Percentiles rank a stretch among this genome's conserved stretches.
phyloP scores from a whole-genome alignment of 352 stramenopile genomes.

The Phytophthora agathidicida region DNA sequence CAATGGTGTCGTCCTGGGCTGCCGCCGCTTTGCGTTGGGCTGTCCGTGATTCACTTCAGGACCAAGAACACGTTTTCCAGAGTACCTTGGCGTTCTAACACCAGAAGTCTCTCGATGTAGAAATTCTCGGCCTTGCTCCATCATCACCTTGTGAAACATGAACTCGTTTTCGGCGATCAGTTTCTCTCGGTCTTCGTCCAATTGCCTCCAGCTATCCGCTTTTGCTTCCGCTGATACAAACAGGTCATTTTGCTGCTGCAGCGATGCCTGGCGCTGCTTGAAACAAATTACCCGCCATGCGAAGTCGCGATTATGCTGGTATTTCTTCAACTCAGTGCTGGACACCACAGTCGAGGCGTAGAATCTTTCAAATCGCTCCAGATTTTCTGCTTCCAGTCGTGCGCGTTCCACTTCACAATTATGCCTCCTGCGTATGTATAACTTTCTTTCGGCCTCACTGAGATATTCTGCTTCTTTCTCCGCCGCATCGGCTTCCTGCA shows the following conservation, averaged over 20 bases:
- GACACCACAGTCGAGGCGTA: conserved; percentile 10
- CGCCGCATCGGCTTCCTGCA: conserved; percentile 23
- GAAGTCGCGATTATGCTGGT: conserved; percentile 20
- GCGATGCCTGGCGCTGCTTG: conserved; percentile 10
- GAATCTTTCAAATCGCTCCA: conserved; percentile 23
- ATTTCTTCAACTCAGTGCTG: conserved; percentile 4
- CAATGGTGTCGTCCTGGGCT: too few species aligned
- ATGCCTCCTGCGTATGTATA: conserved; percentile 6
- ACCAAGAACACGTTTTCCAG: conserved; percentile 2
- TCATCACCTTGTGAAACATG: conserved; percentile 33
- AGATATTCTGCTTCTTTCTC: neutral
- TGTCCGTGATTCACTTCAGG: neutral
- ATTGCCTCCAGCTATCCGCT: neutral
- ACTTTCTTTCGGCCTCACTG: neutral
- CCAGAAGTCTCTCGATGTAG: neutral
- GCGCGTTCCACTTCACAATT: conserved; percentile 5
- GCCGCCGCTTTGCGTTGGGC: neutral
- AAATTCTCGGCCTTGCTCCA: neutral
- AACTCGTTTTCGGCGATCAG: conserved; percentile 11
- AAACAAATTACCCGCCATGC: conserved; percentile 15
- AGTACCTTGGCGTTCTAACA: neutral
- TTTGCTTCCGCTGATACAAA: conserved; percentile 4
- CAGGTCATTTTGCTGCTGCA: conserved; percentile 9
- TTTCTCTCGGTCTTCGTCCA: conserved; percentile 14
- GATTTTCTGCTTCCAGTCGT: conserved; percentile 9